Percentiles rank a stretch among this genome's conserved stretches.
Evolutionary conservation across 2,329 filamentous ascomycete species (phyloP).

Genomic region (Lecanoromycetidae sp.): DNA sequence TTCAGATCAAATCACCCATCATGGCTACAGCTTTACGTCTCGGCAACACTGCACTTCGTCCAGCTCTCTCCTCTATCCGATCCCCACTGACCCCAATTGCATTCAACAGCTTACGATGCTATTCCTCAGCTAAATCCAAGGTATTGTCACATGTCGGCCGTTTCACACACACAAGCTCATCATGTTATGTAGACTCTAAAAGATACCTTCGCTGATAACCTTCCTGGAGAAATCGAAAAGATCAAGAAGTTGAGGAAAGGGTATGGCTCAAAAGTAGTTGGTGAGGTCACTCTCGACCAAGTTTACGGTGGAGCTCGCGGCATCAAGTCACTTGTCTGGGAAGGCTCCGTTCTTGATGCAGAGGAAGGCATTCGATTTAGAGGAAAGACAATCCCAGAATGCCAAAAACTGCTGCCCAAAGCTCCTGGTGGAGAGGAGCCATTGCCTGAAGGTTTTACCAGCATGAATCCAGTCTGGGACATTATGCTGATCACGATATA

Average conservation of each 20-base stretch:
- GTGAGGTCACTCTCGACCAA: slow-evolving; percentile 97
- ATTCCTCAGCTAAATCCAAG: slow-evolving; percentile 78
- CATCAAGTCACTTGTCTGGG: slow-evolving; percentile 98
- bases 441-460: slow-evolving; percentile 65
- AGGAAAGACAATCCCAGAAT: slow-evolving; percentile 98
- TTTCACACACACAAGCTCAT: slow-evolving; percentile 20
- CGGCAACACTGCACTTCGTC: slow-evolving; percentile 68
- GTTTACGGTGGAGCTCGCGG: slow-evolving; percentile 98
- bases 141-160: slow-evolving; percentile 39
- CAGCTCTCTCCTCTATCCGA: slow-evolving; percentile 55
- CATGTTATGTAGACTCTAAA: slow-evolving; percentile 65
- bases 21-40: slow-evolving; percentile 81
- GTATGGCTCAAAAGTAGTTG: slow-evolving; percentile 86
- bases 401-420: slow-evolving; percentile 94
- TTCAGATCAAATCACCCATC: slow-evolving; percentile 7
- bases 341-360: slow-evolving; percentile 92
- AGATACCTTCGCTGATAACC: slow-evolving; percentile 92
- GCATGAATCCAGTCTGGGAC: neutral
- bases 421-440: slow-evolving; percentile 93
- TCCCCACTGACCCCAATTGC: slow-evolving; percentile 57
- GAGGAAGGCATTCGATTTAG: slow-evolving; percentile 99
- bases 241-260: slow-evolving; percentile 98
- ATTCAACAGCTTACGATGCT: slow-evolving; percentile 77
- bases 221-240: slow-evolving; percentile 96
- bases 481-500: slow-evolving; percentile 25